Evolutionary conservation across 2,329 filamentous ascomycete species (phyloP), one percentile per base, ranked within the genome.

Genomic region (Rhinocladiella similis): DNA sequence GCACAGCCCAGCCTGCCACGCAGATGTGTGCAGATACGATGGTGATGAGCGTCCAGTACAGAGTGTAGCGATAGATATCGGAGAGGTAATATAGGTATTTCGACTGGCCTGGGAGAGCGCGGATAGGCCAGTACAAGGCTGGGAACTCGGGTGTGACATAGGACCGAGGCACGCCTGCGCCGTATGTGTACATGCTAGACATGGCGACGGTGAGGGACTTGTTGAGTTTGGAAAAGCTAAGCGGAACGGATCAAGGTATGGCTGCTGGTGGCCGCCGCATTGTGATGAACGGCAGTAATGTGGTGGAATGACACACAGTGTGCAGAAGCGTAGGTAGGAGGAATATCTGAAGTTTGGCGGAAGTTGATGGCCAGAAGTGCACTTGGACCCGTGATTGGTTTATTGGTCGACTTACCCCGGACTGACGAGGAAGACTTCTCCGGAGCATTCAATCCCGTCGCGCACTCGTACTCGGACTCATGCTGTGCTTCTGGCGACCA

Each of bases 21-120:
- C 85, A 80, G 16, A 92, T 67, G 70, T 96, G 90, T 60, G 92
- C 89, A 18, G 84, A 79, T 33, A 83, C 85, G 66, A 89, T 93
- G 63, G 91, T 83, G 27, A 96, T 84, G 36, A 95, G 74, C 0
- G 91, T 96, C 91, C 91, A 97, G 69, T 87, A 82, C 14, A 94
- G 75, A 1, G 91, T 96, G 72, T 94, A 96, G 62, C 88, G 87
- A 87, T 90, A 93, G 53, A 95, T 89, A 68, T 96, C 90, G 57
- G 74, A 70, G 2, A 90, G 80, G 67, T 88, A 81, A 76, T 90
- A 93, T 64, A 96, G 85, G 66, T 86, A 87, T 60, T 76, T 74
- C 33, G 80, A 74, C 36, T 83, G 82, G 57, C 81, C 80, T 43
- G 81, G 75, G 56, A 72, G 71, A 12, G 86, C 77, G 20, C 81